A percentile compares a stretch with the other conserved stretches of the same genome.
Evolutionary conservation across 257 asterid genomes (phyloP).

Genomic region (Orobanche coerulescens): DNA sequence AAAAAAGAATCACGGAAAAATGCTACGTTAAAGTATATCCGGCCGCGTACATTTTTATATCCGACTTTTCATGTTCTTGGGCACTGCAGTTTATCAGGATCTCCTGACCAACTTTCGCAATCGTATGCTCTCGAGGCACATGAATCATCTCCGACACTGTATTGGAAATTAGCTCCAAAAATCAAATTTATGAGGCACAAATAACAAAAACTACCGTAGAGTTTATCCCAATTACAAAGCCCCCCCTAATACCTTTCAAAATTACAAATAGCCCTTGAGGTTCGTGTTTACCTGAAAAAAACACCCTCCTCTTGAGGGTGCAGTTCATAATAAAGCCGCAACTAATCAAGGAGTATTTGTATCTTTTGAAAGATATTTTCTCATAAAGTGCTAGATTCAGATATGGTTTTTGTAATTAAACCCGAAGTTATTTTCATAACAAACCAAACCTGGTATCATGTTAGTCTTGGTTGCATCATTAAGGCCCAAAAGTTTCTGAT

Average conservation of each 20-base stretch:
- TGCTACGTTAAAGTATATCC: neutral
- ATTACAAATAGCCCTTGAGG: neutral
- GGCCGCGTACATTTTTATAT: constrained; percentile 37
- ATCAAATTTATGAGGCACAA: neutral
- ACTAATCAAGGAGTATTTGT: neutral
- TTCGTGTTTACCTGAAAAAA: too few species aligned
- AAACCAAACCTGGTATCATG: constrained; percentile 36
- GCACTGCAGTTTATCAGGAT: constrained; percentile 35
- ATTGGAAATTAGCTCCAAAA: constrained; percentile 16
- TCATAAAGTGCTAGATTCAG: too few species aligned
- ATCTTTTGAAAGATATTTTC: neutral
- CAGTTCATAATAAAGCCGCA: too few species aligned
- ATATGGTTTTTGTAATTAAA: too few species aligned
- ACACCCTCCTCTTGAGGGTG: too few species aligned
- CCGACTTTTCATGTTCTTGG: constrained; percentile 25
- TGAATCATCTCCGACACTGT: constrained; percentile 37
- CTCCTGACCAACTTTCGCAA: constrained; percentile 43
- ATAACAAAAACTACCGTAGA: neutral
- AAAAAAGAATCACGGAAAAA: constrained; percentile 12
- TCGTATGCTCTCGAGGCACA: constrained; percentile 35
- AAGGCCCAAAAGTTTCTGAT: constrained; percentile 50
- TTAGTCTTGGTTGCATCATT: constrained; percentile 23
- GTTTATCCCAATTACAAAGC: neutral
- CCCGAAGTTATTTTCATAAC: too few species aligned
- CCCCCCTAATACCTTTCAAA: neutral